These are phyloP conservation scores for Trametes cinnabarina DNA, from an alignment of 768 basidiomycete species.

Conservation along the genomic window DNA sequence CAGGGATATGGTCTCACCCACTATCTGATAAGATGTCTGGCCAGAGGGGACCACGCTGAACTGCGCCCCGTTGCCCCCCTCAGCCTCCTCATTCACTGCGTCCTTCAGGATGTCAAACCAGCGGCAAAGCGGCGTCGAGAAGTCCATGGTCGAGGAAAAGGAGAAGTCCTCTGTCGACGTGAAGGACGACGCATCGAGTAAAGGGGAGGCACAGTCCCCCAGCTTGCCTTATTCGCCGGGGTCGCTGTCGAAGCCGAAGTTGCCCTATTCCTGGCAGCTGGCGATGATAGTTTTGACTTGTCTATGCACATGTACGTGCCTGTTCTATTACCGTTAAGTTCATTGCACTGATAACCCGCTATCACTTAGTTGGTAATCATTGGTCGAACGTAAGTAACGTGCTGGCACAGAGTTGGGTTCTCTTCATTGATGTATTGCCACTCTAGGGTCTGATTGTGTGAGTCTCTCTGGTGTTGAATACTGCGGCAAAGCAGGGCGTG, in stretches of 20 bases:
- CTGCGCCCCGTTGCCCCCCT: constrained; percentile 5
- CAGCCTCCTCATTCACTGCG: not conserved
- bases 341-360: not conserved
- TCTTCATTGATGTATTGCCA: not conserved
- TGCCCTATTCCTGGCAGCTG: constrained; percentile 37
- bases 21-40: constrained; percentile 31
- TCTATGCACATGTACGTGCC: constrained; percentile 38
- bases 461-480: constrained; percentile 3
- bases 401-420: not conserved
- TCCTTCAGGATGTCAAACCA: constrained; percentile 13
- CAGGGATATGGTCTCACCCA: not conserved
- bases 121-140: constrained; percentile 15
- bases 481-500: not conserved
- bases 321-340: not conserved
- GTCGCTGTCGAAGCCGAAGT: constrained; percentile 23
- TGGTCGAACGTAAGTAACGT: constrained; percentile 38
- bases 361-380: constrained; percentile 38
- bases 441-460: constrained; percentile 39
- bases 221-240: constrained; percentile 5
- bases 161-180: constrained; percentile 12
- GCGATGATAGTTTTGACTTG: constrained; percentile 38
- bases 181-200: constrained; percentile 5
- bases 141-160: constrained; percentile 22
- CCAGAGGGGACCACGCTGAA: not conserved
- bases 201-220: constrained; percentile 1